phyloP scores from a whole-genome alignment of 306 rosid species.

The Purshia tridentata region DNA sequence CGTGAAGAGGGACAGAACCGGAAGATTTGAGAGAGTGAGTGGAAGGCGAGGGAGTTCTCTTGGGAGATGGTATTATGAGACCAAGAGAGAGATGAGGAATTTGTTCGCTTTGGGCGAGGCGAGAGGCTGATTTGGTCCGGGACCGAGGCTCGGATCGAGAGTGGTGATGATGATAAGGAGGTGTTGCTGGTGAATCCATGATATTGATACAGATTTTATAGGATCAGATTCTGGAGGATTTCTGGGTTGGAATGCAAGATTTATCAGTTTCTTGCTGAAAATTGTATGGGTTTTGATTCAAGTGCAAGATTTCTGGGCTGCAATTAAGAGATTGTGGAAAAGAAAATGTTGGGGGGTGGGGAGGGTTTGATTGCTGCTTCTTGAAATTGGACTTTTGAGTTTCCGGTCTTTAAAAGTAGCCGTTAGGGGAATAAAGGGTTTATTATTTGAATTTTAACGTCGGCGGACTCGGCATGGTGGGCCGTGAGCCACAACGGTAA shows the following conservation, averaged over 20 bases:
- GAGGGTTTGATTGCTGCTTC: neutral
- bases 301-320: neutral
- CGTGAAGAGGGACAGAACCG: conserved; percentile 43
- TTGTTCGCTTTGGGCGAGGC: conserved; percentile 28
- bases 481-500: conserved; percentile 36
- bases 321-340: neutral
- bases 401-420: conserved; percentile 29
- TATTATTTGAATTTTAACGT: conserved; percentile 19
- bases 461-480: conserved; percentile 15
- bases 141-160: conserved; percentile 25
- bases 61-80: conserved; percentile 34
- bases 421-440: conserved; percentile 34
- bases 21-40: conserved; percentile 40
- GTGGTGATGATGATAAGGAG: conserved; percentile 34
- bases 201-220: neutral
- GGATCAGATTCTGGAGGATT: neutral
- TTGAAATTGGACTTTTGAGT: neutral
- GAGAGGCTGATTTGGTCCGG: conserved; percentile 43
- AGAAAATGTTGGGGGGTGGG: neutral
- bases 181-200: conserved; percentile 51
- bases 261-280: too few relatives aligned
- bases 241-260: neutral
- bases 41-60: conserved; percentile 40
- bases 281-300: neutral
- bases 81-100: conserved; percentile 40